A percentile compares a stretch with the other conserved stretches of the same genome.
Evolutionary conservation across 179 eudicot genomes (phyloP).

Genomic region (Drosera spatulata): DNA sequence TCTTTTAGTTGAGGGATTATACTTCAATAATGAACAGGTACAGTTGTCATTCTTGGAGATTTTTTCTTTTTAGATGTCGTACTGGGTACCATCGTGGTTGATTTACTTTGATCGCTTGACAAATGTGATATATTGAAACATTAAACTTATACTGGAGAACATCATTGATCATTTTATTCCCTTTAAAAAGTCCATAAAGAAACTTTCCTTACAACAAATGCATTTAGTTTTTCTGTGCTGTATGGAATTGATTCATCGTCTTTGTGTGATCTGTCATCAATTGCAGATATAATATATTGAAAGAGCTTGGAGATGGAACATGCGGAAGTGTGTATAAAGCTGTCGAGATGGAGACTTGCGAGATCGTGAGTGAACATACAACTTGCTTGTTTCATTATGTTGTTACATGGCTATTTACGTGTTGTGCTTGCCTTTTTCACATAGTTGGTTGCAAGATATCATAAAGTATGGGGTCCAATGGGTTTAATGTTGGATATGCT

Average conservation of each 20-base stretch:
- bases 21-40: conserved; percentile 65
- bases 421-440: too few relatives aligned
- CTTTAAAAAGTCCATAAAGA: too few relatives aligned
- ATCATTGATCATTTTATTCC: too few relatives aligned
- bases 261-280: conserved; percentile 6
- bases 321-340: conserved; percentile 96
- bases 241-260: neutral
- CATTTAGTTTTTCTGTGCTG: neutral
- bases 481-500: too few relatives aligned
- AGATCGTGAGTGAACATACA: conserved; percentile 49
- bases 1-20: conserved; percentile 3
- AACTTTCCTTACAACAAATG: neutral
- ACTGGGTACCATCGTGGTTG: neutral
- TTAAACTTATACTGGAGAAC: too few relatives aligned
- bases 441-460: too few relatives aligned
- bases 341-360: conserved; percentile 58
- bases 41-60: neutral
- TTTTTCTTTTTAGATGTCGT: neutral
- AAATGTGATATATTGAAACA: too few relatives aligned
- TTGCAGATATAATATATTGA: conserved; percentile 62
- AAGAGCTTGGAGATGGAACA: conserved; percentile 96
- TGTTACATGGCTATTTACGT: neutral
- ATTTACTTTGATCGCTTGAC: too few relatives aligned
- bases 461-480: too few relatives aligned
- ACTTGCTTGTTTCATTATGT: conserved; percentile 5